Base-by-base conservation (phyloP, 1,284 basidiomycete genomes). In the Coniferiporia sulphurascens region DNA sequence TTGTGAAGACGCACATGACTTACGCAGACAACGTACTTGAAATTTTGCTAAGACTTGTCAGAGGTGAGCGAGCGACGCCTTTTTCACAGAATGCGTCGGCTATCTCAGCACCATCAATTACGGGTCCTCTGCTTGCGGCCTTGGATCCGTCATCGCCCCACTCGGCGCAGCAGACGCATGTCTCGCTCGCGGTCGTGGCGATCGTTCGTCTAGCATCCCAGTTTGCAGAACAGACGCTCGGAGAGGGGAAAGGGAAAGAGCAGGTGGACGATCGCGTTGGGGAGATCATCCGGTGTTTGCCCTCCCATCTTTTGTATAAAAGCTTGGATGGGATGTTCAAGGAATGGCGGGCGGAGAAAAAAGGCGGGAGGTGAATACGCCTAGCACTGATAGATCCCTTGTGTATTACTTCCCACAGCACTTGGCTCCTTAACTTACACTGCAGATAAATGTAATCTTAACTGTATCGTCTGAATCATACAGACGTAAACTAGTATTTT, bases 271-370 rank as follows among this genome's bases (percentile, higher is more conserved):
- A 87, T 64, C 84, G 85, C 64, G 82, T 95, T 41, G 88, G 89
- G 7, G 93, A 96, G 74, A 92, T 97, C 66, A 89, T 97, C 65
- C 82, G 91, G 67, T 88, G 84, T 68, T 71, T 98, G 64, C 95
- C 95, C 19, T 84, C 83, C 27, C 88, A 92, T 69, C 76, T 95
- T 68, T 81, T 95, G 65, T 88, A 91, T 74, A 92, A 92, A 74
- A 91, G 89, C 66, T 73, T 96, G 71, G 94, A 97, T 74, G 91
- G 91, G 48, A 90, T 96, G 68, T 96, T 93, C 75, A 91, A 91
- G 70, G 93, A 95, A 72, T 94, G 92, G 92, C 78, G 83, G 65
- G 82, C 83, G 54, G 87, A 89, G 66, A 90, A 88, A 75, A 90
- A 89, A 72, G 84, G 85, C 48, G 74, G 59, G 6, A 52, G 59